These are phyloP conservation scores for Suillus alpinus DNA, from an alignment of 768 basidiomycete species.

Conservation along the genomic window DNA sequence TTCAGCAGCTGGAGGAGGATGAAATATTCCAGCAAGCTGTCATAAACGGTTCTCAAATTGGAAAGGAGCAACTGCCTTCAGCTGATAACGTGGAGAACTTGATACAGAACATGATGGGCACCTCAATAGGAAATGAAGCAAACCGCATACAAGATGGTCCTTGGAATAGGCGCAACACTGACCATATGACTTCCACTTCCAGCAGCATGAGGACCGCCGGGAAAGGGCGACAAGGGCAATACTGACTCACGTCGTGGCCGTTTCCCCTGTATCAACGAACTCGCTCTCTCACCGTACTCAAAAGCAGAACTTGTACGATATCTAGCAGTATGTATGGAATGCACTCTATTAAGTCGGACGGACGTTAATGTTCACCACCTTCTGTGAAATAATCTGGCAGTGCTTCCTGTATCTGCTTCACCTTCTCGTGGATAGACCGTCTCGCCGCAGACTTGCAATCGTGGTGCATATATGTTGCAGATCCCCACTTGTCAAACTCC, in stretches of 20 bases:
- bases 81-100: conserved; percentile 37
- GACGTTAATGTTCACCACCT: conserved; percentile 29
- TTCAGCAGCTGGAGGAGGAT: conserved; percentile 43
- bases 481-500: conserved; percentile 70
- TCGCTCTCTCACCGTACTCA: not conserved
- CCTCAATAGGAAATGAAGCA: conserved; percentile 15
- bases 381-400: conserved; percentile 61
- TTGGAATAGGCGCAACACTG: conserved; percentile 22
- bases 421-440: conserved; percentile 51
- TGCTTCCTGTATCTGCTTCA: conserved; percentile 55
- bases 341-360: not conserved
- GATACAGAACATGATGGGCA: conserved; percentile 40
- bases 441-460: conserved; percentile 64
- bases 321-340: not conserved
- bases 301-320: not conserved
- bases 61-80: conserved; percentile 34
- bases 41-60: conserved; percentile 34
- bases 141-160: conserved; percentile 26
- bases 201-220: conserved; percentile 23
- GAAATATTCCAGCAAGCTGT: conserved; percentile 40
- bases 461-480: conserved; percentile 76
- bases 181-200: conserved; percentile 22
- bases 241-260: not conserved
- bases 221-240: conserved; percentile 16
- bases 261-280: not conserved